Evolutionary conservation across 768 basidiomycete species (phyloP).

Genomic region (Agaricus subrufescens): DNA sequence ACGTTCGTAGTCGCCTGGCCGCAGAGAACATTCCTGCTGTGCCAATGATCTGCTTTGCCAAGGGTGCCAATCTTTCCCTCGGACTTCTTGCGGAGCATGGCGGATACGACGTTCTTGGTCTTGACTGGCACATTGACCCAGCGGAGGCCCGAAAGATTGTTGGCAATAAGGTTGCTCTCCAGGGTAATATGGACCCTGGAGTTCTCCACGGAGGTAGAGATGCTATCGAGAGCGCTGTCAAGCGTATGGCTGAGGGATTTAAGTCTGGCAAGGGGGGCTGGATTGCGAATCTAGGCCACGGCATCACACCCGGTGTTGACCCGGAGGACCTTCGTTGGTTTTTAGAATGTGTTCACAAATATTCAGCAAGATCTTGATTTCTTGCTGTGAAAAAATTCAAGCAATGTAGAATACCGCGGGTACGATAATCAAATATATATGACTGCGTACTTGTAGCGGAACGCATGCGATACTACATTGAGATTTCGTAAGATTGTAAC

Average conservation of each 20-base stretch:
- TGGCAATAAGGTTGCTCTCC: conserved; percentile 62
- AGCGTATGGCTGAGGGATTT: conserved; percentile 80
- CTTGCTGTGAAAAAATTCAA: conserved; percentile 1
- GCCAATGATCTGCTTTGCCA: conserved; percentile 92
- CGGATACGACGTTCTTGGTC: conserved; percentile 84
- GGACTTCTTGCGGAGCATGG: conserved; percentile 49
- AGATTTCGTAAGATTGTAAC: not conserved
- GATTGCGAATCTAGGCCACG: conserved; percentile 97
- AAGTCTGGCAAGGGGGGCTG: conserved; percentile 65
- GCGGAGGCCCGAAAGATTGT: conserved; percentile 61
- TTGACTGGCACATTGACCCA: conserved; percentile 91
- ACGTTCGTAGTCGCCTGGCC: conserved; percentile 58
- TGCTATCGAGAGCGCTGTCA: conserved; percentile 83
- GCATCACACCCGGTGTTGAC: conserved; percentile 93
- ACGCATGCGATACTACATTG: not conserved
- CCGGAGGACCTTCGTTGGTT: conserved; percentile 92
- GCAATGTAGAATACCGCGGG: not conserved
- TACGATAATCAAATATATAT: not conserved
- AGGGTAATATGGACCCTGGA: conserved; percentile 92
- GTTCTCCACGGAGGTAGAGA: conserved; percentile 81
- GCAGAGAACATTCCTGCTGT: conserved; percentile 50
- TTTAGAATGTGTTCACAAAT: conserved; percentile 84
- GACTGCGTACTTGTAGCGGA: not conserved
- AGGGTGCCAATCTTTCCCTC: conserved; percentile 82
- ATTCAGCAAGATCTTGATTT: conserved; percentile 40